These are phyloP conservation scores for Raffaelea deltoideospora DNA, from an alignment of 2,329 filamentous ascomycete genomes.

Conservation along the genomic window DNA sequence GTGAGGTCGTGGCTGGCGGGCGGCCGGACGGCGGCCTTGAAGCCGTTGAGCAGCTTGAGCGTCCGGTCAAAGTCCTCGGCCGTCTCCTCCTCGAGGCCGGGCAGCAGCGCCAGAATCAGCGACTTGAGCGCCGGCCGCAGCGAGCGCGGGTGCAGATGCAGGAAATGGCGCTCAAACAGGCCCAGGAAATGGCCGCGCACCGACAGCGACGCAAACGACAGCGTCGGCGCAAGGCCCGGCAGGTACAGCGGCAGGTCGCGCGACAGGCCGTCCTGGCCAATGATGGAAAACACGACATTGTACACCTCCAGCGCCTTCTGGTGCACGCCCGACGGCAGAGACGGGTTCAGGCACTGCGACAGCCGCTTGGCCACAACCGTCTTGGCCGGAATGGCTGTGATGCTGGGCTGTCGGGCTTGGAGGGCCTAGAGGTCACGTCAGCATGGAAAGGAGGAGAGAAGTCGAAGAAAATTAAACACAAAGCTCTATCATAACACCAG, in stretches of 20 bases:
- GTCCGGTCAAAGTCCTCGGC: slow-evolving; percentile 94
- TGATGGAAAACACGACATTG: slow-evolving; percentile 70
- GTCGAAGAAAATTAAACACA: background rate
- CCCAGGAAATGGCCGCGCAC: slow-evolving; percentile 77
- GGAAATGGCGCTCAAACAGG: slow-evolving; percentile 66
- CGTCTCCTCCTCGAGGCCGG: slow-evolving; percentile 87
- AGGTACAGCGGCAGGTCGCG: slow-evolving; percentile 76
- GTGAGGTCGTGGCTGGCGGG: slow-evolving; percentile 33
- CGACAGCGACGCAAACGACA: slow-evolving; percentile 88
- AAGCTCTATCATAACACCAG: too few species aligned
- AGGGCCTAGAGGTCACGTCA: slow-evolving; percentile 49
- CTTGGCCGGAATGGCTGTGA: slow-evolving; percentile 66
- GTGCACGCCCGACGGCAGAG: slow-evolving; percentile 87
- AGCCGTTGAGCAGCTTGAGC: slow-evolving; percentile 58
- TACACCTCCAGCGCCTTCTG: slow-evolving; percentile 96
- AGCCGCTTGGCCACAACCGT: slow-evolving; percentile 73
- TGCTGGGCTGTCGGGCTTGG: slow-evolving; percentile 65
- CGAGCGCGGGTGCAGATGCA: slow-evolving; percentile 53
- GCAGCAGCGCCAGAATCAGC: slow-evolving; percentile 74
- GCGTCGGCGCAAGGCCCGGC: slow-evolving; percentile 72
- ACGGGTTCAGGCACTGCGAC: slow-evolving; percentile 87
- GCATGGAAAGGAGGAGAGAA: slow-evolving; percentile 4
- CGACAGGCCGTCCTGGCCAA: slow-evolving; percentile 67
- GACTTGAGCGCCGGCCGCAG: slow-evolving; percentile 82
- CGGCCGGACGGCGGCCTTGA: slow-evolving; percentile 54